Base-by-base conservation (phyloP, 768 basidiomycete genomes). In the Russula sp. region DNA sequence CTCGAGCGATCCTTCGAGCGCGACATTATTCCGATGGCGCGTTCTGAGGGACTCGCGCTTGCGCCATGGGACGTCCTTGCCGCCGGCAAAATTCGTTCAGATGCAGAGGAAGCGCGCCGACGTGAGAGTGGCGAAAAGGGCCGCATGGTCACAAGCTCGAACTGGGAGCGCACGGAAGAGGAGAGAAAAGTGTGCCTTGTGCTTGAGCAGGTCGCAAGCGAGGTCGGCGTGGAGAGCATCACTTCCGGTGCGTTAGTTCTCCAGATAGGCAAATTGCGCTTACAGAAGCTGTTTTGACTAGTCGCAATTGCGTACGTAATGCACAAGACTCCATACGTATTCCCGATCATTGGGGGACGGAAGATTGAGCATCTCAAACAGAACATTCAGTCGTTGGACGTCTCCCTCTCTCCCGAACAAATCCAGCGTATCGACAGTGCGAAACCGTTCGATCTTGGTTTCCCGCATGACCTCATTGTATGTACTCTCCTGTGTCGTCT, bases 301-400 rank as follows among this genome's bases (percentile, higher is more conserved):
- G 80, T 82, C 4, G 81, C 81, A 8, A 79, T 84, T 62, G 80
- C 81, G 14, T 84, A 82, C 62, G 71, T 84, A 11, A 72, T 84
- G 72, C 79, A 82, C 48, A 85, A 84, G 70, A 74, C 78, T 6
- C 77, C 79, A 0, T 82, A 75, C 56, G 80, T 82, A 0, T 83
- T 83, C 72, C 81, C 81, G 0, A 74, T 83, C 61, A 70, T 83
- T 32, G 81, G 82, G 4, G 78, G 80, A 0, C 75, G 81, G 55
- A 85, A 82, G 67, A 71, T 82, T 48, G 80, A 82, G 68, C 80
- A 84, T 40, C 70, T 84, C 22, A 52, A 73, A 48, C 76, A 76
- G 49, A 85, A 84, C 67, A 59, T 84, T 20, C 77, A 83, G 66
- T 81, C 82, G 3, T 70, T 84, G 6, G 75, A 77, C 11, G 78